These are phyloP conservation scores for Pluteus cervinus DNA, from an alignment of 768 basidiomycete species.

Conservation along the genomic window DNA sequence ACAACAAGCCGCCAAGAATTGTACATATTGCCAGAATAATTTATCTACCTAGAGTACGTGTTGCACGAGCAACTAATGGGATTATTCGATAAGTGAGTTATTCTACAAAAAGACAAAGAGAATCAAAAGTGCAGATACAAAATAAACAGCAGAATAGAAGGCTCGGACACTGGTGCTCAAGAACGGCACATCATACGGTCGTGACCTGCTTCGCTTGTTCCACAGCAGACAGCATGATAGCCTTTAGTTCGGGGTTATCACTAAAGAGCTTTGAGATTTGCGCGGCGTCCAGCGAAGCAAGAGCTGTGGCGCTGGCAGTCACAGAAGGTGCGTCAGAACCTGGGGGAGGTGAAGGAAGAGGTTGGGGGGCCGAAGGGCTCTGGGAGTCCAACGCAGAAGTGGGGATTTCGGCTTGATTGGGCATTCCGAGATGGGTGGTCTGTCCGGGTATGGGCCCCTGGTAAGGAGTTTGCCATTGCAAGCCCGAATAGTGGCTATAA, in stretches of 20 bases:
- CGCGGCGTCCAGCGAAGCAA: slow-evolving; percentile 28
- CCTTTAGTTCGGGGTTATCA: slow-evolving; percentile 31
- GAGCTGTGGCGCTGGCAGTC: slow-evolving; percentile 17
- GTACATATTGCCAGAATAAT: no score
- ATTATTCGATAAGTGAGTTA: no score
- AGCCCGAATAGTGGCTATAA: slow-evolving; percentile 8
- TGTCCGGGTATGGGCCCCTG: slow-evolving; percentile 10
- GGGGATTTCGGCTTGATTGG: neutral
- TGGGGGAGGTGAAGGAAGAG: slow-evolving; percentile 3
- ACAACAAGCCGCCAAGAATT: no score
- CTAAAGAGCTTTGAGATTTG: slow-evolving; percentile 32
- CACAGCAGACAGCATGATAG: slow-evolving; percentile 29
- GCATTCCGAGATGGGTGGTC: neutral
- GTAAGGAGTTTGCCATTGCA: slow-evolving; percentile 18
- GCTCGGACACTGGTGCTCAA: no score
- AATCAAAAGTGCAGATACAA: no score
- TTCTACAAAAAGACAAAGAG: no score
- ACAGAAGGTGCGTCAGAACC: slow-evolving; percentile 7
- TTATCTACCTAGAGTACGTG: no score
- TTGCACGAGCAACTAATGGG: no score
- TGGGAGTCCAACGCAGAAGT: neutral
- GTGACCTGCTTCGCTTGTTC: slow-evolving; percentile 14
- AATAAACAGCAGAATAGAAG: no score
- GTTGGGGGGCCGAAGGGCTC: neutral
- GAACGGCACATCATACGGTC: no score